Percentiles rank a stretch among this genome's conserved stretches.
Evolutionary conservation across 805 yeast species (phyloP).

Genomic region (Ogataea parapolymorpha): DNA sequence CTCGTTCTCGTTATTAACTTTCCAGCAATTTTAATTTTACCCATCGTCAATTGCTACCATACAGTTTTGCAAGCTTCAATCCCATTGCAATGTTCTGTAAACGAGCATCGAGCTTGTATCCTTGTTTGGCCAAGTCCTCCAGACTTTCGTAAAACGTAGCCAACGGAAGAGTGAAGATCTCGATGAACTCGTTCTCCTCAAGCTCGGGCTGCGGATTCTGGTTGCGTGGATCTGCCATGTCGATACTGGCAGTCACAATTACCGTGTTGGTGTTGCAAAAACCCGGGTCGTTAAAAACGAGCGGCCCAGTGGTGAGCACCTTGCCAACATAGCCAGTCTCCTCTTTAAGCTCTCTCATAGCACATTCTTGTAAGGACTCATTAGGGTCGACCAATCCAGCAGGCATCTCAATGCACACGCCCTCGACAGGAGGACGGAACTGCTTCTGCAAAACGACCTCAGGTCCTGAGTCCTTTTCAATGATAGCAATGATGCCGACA

Average conservation of each 20-base stretch:
- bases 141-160: constrained; percentile 53
- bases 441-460: constrained; percentile 73
- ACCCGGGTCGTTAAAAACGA: constrained; percentile 54
- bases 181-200: constrained; percentile 92
- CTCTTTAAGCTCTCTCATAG: constrained; percentile 81
- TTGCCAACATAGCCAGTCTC: constrained; percentile 90
- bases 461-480: constrained; percentile 44
- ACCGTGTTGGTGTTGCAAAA: constrained; percentile 86
- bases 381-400: constrained; percentile 91
- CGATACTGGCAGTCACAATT: constrained; percentile 75
- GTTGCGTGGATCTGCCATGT: constrained; percentile 63
- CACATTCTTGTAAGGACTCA: constrained; percentile 75
- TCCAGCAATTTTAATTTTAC: neutral
- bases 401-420: constrained; percentile 89
- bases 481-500: constrained; percentile 80
- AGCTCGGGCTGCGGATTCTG: constrained; percentile 65
- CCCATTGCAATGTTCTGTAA: constrained; percentile 87
- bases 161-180: constrained; percentile 74
- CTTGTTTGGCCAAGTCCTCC: constrained; percentile 51
- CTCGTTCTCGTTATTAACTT: neutral
- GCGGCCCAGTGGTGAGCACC: constrained; percentile 33
- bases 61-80: constrained; percentile 46
- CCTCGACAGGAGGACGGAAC: constrained; percentile 88
- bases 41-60: neutral
- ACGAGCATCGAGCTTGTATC: constrained; percentile 81